Evolutionary conservation across 495 filamentous ascomycete species (phyloP).

Genomic region (Penicillium turbatum): DNA sequence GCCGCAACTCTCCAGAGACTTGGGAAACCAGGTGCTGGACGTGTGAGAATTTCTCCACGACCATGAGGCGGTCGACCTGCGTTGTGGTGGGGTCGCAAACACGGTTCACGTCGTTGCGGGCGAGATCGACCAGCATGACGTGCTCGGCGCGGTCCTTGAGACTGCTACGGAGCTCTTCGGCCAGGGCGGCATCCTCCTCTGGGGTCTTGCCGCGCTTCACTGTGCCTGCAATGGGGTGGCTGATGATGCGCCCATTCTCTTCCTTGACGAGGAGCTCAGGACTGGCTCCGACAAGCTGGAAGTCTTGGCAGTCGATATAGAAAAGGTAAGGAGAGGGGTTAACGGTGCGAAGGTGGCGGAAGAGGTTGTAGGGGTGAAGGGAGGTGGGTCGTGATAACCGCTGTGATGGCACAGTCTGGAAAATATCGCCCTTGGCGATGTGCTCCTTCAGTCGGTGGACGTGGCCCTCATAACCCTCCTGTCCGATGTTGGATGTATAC

Average conservation of each 20-base stretch:
- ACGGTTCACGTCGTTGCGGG: conserved; percentile 93
- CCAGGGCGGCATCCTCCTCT: conserved; percentile 76
- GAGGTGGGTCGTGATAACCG: conserved; percentile 82
- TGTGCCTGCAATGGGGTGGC: conserved; percentile 94
- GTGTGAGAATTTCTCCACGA: conserved; percentile 91
- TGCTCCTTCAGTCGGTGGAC: conserved; percentile 79
- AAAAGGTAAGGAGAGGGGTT: conserved; percentile 97
- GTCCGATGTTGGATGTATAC: conserved; percentile 93
- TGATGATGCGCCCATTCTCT: conserved; percentile 84
- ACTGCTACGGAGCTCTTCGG: conserved; percentile 69
- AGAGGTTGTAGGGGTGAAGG: conserved; percentile 97
- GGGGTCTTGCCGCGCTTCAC: conserved; percentile 77
- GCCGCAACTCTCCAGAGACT: conserved; percentile 79
- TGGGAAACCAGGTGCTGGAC: conserved; percentile 96
- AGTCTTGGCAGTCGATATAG: conserved; percentile 84
- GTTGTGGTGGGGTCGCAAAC: conserved; percentile 89
- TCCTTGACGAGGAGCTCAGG: conserved; percentile 91
- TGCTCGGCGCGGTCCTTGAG: conserved; percentile 96
- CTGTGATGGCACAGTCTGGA: conserved; percentile 94
- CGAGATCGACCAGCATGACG: conserved; percentile 98
- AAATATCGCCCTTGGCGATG: conserved; percentile 88
- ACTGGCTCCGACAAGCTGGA: conserved; percentile 91
- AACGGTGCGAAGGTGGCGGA: conserved; percentile 89
- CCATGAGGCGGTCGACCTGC: conserved; percentile 88
- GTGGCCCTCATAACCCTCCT: conserved; percentile 78